Conservation (phyloP, 352 stramenopile genomes). For the Phytophthora fragariae region DNA sequence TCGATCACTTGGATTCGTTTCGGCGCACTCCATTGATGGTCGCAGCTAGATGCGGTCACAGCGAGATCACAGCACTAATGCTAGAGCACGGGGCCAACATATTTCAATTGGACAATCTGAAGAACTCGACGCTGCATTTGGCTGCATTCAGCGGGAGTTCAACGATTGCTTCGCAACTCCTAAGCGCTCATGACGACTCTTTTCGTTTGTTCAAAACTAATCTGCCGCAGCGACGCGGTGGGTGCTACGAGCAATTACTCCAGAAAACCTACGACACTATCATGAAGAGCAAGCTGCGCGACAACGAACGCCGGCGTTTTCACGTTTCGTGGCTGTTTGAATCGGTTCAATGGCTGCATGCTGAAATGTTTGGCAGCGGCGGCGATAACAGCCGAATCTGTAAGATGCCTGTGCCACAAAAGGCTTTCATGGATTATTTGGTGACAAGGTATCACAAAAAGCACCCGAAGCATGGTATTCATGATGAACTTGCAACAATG, state of each 20-base stretch:
- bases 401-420: conserved; percentile 41
- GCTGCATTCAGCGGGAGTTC: conserved; percentile 65
- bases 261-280: conserved; percentile 48
- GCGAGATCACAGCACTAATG: conserved; percentile 56
- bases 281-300: conserved; percentile 68
- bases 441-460: conserved; percentile 53
- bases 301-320: conserved; percentile 73
- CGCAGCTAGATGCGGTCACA: conserved; percentile 61
- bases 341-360: conserved; percentile 51
- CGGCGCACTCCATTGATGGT: conserved; percentile 67
- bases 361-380: conserved; percentile 38
- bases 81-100: conserved; percentile 53
- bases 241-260: conserved; percentile 49
- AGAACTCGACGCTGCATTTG: conserved; percentile 74
- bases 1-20: conserved; percentile 61
- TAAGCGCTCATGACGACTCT: conserved; percentile 56
- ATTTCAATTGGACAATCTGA: conserved; percentile 62
- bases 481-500: conserved; percentile 18
- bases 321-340: conserved; percentile 72
- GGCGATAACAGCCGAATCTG: conserved; percentile 25
- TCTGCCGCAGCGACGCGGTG: conserved; percentile 40
- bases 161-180: conserved; percentile 47
- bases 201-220: conserved; percentile 55
- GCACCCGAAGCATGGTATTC: conserved; percentile 24
- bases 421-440: conserved; percentile 58